Percentiles rank a stretch among this genome's conserved stretches.
Evolutionary conservation across 2,329 filamentous ascomycete species (phyloP).

Genomic region (Fusarium metavorans): DNA sequence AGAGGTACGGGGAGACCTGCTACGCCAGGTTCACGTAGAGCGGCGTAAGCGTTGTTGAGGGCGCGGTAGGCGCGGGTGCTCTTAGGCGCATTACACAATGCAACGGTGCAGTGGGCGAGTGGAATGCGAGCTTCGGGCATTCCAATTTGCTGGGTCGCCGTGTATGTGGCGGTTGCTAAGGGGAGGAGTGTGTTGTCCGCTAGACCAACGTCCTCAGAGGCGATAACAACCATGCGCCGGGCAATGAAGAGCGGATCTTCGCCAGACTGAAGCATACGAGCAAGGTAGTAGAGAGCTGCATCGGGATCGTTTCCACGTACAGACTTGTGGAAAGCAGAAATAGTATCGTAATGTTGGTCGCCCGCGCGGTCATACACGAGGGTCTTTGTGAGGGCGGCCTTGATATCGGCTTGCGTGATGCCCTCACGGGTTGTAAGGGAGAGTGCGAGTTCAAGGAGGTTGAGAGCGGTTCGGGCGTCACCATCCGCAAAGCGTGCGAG

Average conservation of each 20-base stretch:
- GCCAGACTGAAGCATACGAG: conserved; percentile 93
- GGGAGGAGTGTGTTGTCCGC: conserved; percentile 87
- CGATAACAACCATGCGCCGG: conserved; percentile 92
- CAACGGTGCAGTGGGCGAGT: conserved; percentile 87
- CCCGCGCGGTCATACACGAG: conserved; percentile 94
- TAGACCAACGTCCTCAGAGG: conserved; percentile 91
- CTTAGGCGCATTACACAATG: conserved; percentile 84
- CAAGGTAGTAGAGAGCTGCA: conserved; percentile 93
- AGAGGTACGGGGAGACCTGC: conserved; percentile 85
- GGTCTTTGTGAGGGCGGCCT: conserved; percentile 87
- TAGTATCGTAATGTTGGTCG: conserved; percentile 97
- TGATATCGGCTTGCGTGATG: conserved; percentile 82
- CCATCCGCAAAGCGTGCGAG: conserved; percentile 90
- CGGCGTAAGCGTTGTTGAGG: conserved; percentile 82
- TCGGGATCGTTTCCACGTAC: conserved; percentile 89
- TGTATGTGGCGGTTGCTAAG: conserved; percentile 87
- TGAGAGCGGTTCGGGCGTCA: conserved; percentile 92
- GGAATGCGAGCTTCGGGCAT: conserved; percentile 96
- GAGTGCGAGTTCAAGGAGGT: conserved; percentile 90
- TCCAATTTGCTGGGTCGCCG: conserved; percentile 90
- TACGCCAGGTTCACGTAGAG: conserved; percentile 84
- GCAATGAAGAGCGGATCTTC: conserved; percentile 95
- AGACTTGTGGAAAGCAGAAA: conserved; percentile 96
- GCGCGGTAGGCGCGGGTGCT: conserved; percentile 88
- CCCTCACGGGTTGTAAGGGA: conserved; percentile 70